These are phyloP conservation scores for Aspergillus avenaceus DNA, from an alignment of 495 filamentous ascomycete genomes.

Conservation along the genomic window DNA sequence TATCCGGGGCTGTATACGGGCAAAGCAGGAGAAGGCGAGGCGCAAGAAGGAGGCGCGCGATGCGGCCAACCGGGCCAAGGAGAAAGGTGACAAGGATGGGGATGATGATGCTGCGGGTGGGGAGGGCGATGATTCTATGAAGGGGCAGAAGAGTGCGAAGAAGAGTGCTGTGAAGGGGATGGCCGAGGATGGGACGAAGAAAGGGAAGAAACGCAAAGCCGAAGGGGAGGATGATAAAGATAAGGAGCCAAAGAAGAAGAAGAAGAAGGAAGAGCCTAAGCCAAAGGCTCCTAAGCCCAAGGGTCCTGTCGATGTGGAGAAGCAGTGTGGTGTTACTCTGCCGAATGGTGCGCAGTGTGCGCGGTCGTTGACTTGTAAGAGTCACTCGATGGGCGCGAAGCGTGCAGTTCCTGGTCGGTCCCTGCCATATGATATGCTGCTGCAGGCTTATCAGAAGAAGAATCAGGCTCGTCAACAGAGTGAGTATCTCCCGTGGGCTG, in stretches of 20 bases:
- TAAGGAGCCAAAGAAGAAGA: slow-evolving; percentile 83
- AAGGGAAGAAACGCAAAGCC: slow-evolving; percentile 91
- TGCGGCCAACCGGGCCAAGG: slow-evolving; percentile 57
- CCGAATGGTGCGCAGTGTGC: slow-evolving; percentile 85
- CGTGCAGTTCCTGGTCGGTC: slow-evolving; percentile 84
- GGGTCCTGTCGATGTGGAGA: slow-evolving; percentile 94
- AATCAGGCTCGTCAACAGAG: slow-evolving; percentile 97
- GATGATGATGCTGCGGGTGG: slow-evolving; percentile 27
- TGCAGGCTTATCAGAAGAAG: slow-evolving; percentile 95
- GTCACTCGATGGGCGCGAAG: slow-evolving; percentile 94
- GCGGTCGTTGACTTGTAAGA: slow-evolving; percentile 91
- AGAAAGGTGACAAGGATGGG: slow-evolving; percentile 56
- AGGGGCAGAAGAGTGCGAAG: slow-evolving; percentile 61
- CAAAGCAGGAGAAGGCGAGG: slow-evolving; percentile 78
- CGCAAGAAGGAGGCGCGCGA: slow-evolving; percentile 72
- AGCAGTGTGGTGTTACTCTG: slow-evolving; percentile 89
- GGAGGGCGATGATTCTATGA: slow-evolving; percentile 37
- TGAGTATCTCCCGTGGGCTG: slow-evolving; percentile 35
- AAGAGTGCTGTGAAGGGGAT: slow-evolving; percentile 64
- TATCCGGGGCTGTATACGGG: slow-evolving; percentile 63
- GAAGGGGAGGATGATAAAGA: slow-evolving; percentile 66
- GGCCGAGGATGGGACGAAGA: slow-evolving; percentile 59
- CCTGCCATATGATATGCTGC: slow-evolving; percentile 89
- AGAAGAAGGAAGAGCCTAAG: slow-evolving; percentile 88
- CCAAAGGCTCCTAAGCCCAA: slow-evolving; percentile 84